A percentile compares a stretch with the other conserved stretches of the same genome.
Conservation (phyloP, 169 alveolate species). For the Babesia gibsoni region DNA sequence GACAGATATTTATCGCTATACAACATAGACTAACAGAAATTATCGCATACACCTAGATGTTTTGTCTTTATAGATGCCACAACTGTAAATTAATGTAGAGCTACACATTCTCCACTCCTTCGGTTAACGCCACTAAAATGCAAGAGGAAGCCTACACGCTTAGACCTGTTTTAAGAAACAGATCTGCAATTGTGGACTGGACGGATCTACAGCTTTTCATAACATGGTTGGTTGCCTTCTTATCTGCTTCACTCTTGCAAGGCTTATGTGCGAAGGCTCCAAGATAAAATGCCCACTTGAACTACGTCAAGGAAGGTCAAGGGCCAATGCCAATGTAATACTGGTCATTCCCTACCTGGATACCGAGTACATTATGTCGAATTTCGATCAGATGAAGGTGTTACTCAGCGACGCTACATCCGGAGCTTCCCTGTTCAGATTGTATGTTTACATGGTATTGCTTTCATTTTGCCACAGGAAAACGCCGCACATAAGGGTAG, state of each 20-base stretch:
- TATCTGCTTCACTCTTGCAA: background rate
- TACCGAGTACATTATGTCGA: slow-evolving; percentile 22
- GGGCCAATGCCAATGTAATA: slow-evolving; percentile 3
- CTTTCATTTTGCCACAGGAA: background rate
- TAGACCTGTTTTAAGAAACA: slow-evolving; percentile 13
- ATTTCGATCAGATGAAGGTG: slow-evolving; percentile 1
- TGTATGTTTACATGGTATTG: background rate
- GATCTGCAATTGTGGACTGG: slow-evolving; percentile 10
- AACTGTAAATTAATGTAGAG: too few relatives aligned
- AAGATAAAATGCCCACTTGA: background rate
- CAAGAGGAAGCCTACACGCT: background rate
- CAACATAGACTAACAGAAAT: background rate
- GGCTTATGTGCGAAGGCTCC: background rate
- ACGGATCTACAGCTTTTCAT: slow-evolving; percentile 11
- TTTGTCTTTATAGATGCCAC: too few relatives aligned
- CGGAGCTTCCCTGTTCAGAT: background rate
- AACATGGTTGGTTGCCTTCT: slow-evolving; percentile 1
- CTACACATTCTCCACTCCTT: too few relatives aligned
- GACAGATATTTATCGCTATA: slow-evolving; percentile 47
- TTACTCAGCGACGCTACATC: background rate
- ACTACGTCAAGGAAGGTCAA: background rate
- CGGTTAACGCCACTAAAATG: background rate
- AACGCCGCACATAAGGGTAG: background rate
- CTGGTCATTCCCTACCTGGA: slow-evolving; percentile 22
- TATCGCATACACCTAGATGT: too few relatives aligned